Evolutionary conservation across 2,329 filamentous ascomycete genomes (phyloP).

Genomic region (Ascochyta lentis): DNA sequence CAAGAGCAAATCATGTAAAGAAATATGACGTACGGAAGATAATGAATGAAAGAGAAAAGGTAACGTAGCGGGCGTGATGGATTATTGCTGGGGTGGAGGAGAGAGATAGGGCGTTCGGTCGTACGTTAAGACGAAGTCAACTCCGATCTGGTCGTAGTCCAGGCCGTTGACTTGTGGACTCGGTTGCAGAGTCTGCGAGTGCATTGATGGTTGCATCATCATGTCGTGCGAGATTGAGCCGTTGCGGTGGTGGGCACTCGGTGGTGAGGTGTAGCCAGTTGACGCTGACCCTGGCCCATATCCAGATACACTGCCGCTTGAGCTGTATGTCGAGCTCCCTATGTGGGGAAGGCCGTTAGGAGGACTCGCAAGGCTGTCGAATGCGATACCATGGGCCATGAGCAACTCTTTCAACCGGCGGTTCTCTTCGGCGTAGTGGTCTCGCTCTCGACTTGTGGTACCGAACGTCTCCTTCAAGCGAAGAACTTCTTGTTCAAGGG

Average conservation of each 20-base stretch:
- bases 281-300: slow-evolving; percentile 59
- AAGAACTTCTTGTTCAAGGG: slow-evolving; percentile 88
- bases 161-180: slow-evolving; percentile 52
- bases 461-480: slow-evolving; percentile 86
- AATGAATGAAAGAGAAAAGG: slow-evolving; percentile 26
- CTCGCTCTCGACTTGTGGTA: slow-evolving; percentile 75
- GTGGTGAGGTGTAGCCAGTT: slow-evolving; percentile 56
- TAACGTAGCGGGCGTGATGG: slow-evolving; percentile 22
- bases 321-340: slow-evolving; percentile 52
- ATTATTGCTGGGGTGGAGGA: slow-evolving; percentile 51
- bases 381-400: slow-evolving; percentile 64
- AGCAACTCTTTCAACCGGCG: slow-evolving; percentile 71
- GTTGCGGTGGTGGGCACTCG: slow-evolving; percentile 39
- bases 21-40: slow-evolving; percentile 34
- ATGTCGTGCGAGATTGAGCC: slow-evolving; percentile 40
- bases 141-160: slow-evolving; percentile 82
- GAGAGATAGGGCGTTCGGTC: slow-evolving; percentile 68
- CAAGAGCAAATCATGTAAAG: slow-evolving; percentile 30
- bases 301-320: slow-evolving; percentile 66
- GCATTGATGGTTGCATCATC: slow-evolving; percentile 27
- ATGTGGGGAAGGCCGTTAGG: slow-evolving; percentile 44
- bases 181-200: slow-evolving; percentile 26
- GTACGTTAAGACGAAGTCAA: slow-evolving; percentile 93
- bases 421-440: slow-evolving; percentile 80
- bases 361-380: slow-evolving; percentile 54